phyloP scores from a whole-genome alignment of 2,329 filamentous ascomycete genomes.

The Lasiodiplodia hormozganensis region DNA sequence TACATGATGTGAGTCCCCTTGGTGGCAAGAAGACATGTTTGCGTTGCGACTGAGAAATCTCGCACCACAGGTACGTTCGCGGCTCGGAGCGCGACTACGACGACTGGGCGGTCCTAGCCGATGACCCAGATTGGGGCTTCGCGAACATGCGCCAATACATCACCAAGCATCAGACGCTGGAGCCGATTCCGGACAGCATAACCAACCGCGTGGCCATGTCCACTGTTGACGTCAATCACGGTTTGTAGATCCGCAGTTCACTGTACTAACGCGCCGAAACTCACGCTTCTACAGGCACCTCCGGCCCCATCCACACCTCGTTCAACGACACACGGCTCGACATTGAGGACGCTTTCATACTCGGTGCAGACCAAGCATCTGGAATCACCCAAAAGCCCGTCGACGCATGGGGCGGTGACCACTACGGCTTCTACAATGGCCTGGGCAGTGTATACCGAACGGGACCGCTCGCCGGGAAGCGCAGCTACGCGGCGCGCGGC shows the following conservation, averaged over 20 bases:
- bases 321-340: conserved; percentile 43
- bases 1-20: conserved; percentile 27
- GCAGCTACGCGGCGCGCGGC: conserved; percentile 45
- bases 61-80: conserved; percentile 43
- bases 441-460: conserved; percentile 39
- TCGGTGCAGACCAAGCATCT: conserved; percentile 38
- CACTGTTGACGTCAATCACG: conserved; percentile 36
- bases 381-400: conserved; percentile 40
- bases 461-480: conserved; percentile 42
- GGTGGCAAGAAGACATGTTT: no score
- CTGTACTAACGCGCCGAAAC: conserved; percentile 37
- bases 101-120: conserved; percentile 28
- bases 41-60: not conserved
- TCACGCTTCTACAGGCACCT: conserved; percentile 35
- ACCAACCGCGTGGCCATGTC: conserved; percentile 35
- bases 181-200: conserved; percentile 40
- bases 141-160: conserved; percentile 55
- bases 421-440: conserved; percentile 45
- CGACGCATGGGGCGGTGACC: conserved; percentile 47
- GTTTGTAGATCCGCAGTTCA: conserved; percentile 13
- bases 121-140: conserved; percentile 50
- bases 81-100: conserved; percentile 29
- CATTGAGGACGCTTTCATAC: conserved; percentile 35
- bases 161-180: conserved; percentile 47
- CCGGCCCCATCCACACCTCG: conserved; percentile 44